Percentiles rank a stretch among this genome's conserved stretches.
These are phyloP conservation scores for Pseudomassariella vexata DNA, from an alignment of 2,329 filamentous ascomycete genomes.

Conservation along the genomic window DNA sequence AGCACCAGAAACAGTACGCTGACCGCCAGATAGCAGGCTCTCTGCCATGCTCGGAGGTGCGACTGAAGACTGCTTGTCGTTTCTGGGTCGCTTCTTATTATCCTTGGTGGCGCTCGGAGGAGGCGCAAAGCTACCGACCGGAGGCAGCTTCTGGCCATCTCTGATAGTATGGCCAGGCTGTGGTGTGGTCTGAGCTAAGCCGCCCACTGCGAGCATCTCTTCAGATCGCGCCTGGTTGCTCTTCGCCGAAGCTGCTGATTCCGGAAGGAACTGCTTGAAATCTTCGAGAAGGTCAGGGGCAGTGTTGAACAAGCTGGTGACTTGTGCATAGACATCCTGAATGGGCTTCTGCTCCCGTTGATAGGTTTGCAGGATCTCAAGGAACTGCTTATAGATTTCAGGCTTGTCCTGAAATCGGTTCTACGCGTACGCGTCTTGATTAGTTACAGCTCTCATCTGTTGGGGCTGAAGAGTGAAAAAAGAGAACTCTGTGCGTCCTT, in stretches of 20 bases:
- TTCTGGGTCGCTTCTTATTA: constrained; percentile 76
- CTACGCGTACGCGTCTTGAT: constrained; percentile 35
- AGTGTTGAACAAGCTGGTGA: constrained; percentile 87
- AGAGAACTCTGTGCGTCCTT: constrained; percentile 2
- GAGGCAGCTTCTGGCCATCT: constrained; percentile 76
- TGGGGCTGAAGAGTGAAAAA: constrained; percentile 1
- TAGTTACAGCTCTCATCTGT: constrained; percentile 4
- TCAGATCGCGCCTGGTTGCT: constrained; percentile 53
- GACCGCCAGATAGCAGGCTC: constrained; percentile 28
- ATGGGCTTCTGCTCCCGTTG: constrained; percentile 98
- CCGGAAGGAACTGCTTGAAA: constrained; percentile 96
- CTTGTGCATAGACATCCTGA: constrained; percentile 95
- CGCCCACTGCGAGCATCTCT: constrained; percentile 57
- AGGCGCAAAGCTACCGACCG: constrained; percentile 90
- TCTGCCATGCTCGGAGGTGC: constrained; percentile 39
- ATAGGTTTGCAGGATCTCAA: constrained; percentile 97
- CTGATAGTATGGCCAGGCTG: constrained; percentile 43
- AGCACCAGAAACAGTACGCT: constrained; percentile 29
- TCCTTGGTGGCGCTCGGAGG: constrained; percentile 78
- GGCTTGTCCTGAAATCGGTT: constrained; percentile 95
- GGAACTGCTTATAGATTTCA: constrained; percentile 98
- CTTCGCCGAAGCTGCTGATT: constrained; percentile 63
- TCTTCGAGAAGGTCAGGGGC: constrained; percentile 94
- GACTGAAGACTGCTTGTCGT: constrained; percentile 47
- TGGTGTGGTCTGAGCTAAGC: constrained; percentile 44